A percentile compares a stretch with the other conserved stretches of the same genome.
Conservation (phyloP, 495 filamentous ascomycete genomes). For the Penicillium verhagenii region DNA sequence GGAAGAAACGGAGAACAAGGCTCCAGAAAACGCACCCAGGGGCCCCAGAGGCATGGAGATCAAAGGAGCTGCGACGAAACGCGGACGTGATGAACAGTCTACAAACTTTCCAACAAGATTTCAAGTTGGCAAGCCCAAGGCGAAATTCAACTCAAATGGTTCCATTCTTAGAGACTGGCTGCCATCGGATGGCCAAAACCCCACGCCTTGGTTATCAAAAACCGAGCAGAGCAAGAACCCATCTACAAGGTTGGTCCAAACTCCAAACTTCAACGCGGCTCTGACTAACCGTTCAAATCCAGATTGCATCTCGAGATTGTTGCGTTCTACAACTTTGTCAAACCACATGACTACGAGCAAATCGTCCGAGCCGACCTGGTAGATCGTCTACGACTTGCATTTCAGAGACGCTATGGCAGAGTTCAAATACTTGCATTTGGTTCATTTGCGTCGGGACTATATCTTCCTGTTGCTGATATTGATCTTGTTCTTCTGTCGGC, state of each 20-base stretch:
- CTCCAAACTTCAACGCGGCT: slow-evolving; percentile 44
- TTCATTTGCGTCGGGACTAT: slow-evolving; percentile 86
- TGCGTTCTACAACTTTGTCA: slow-evolving; percentile 84
- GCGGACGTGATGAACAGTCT: slow-evolving; percentile 68
- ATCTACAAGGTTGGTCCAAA: background rate
- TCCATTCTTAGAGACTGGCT: slow-evolving; percentile 59
- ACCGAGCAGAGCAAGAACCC: background rate
- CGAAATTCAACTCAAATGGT: slow-evolving; percentile 43
- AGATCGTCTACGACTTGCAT: slow-evolving; percentile 52
- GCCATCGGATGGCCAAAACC: slow-evolving; percentile 36
- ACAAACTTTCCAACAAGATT: slow-evolving; percentile 48
- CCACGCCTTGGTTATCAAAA: slow-evolving; percentile 57
- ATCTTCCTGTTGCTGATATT: slow-evolving; percentile 90
- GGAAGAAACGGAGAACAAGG: slow-evolving; percentile 5
- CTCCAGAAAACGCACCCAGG: slow-evolving; percentile 37
- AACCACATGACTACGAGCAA: slow-evolving; percentile 74
- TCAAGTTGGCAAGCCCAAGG: slow-evolving; percentile 43
- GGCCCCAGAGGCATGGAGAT: slow-evolving; percentile 25
- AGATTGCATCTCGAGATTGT: slow-evolving; percentile 75
- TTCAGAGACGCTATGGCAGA: slow-evolving; percentile 51
- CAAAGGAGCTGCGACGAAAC: slow-evolving; percentile 43
- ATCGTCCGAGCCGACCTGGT: slow-evolving; percentile 71
- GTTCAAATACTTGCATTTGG: slow-evolving; percentile 74
- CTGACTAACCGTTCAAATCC: slow-evolving; percentile 5
- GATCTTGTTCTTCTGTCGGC: slow-evolving; percentile 83